Conservation (phyloP, 805 yeast species). For the Maudiozyma turicensis region DNA sequence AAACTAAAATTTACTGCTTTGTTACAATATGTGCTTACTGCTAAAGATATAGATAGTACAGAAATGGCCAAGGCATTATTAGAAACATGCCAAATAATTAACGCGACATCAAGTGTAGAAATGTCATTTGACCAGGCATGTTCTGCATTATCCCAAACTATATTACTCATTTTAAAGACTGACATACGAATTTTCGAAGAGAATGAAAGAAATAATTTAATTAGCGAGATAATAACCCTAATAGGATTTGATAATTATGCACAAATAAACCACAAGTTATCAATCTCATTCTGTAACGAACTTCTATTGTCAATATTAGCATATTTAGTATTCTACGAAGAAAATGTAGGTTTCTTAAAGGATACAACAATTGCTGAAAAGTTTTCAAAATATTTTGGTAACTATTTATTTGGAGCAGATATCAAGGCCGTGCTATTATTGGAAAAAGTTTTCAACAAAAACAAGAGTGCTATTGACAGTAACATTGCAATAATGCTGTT, state of each 20-base stretch:
- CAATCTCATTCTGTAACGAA: constrained; percentile 14
- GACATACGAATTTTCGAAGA: background rate
- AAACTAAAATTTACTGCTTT: constrained; percentile 32
- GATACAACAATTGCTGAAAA: background rate
- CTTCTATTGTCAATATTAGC: constrained; percentile 16
- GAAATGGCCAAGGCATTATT: constrained; percentile 10
- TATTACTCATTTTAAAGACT: constrained; percentile 7
- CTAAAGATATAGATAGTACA: background rate
- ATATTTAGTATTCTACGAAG: constrained; percentile 5
- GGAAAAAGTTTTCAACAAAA: constrained; percentile 14
- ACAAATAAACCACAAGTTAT: constrained; percentile 12
- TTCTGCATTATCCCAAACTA: constrained; percentile 14
- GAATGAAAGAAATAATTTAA: constrained; percentile 4
- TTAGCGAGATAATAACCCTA: constrained; percentile 14
- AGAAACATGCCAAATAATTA: constrained; percentile 14
- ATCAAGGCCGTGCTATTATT: constrained; percentile 12
- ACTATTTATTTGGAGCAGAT: constrained; percentile 10
- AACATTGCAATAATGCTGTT: constrained; percentile 12
- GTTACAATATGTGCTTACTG: constrained; percentile 11
- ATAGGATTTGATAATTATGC: constrained; percentile 13
- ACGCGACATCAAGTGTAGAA: constrained; percentile 19
- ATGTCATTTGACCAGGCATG: constrained; percentile 19
- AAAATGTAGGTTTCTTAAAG: background rate
- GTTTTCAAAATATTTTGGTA: constrained; percentile 6
- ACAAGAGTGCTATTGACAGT: constrained; percentile 4